A percentile compares a stretch with the other conserved stretches of the same genome.
phyloP scores from a whole-genome alignment of 2,329 filamentous ascomycete genomes.

The Chaetomium sp. region DNA sequence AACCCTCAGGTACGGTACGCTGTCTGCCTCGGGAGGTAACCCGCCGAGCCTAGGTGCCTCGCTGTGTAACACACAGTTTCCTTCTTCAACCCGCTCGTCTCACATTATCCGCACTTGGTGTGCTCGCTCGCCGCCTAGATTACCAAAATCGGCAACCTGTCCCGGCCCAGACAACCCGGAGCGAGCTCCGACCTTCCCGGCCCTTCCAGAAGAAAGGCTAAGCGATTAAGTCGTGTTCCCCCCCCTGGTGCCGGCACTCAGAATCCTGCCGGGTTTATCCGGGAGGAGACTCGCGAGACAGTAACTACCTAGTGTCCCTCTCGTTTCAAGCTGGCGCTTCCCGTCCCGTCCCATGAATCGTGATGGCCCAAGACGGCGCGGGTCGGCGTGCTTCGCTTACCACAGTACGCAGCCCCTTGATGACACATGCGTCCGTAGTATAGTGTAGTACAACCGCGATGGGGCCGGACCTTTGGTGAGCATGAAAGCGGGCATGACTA shows the following conservation, averaged over 20 bases:
- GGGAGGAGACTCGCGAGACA: neutral
- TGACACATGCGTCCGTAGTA: neutral
- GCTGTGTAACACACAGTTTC: neutral
- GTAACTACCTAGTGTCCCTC: neutral
- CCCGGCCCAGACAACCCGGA: slow-evolving; percentile 14
- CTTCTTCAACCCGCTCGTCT: neutral
- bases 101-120: neutral
- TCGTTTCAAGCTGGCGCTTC: neutral
- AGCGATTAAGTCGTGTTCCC: too few relatives aligned
- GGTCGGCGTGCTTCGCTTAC: slow-evolving; percentile 3
- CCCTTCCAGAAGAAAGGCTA: slow-evolving; percentile 6
- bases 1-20: neutral
- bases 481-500: neutral
- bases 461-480: slow-evolving; percentile 8
- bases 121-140: neutral
- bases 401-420: neutral
- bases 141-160: neutral
- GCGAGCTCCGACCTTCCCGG: slow-evolving; percentile 16
- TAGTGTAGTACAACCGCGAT: slow-evolving; percentile 24
- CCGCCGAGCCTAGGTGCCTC: neutral
- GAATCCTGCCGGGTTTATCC: neutral
- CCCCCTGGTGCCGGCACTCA: slow-evolving; percentile 1
- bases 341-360: slow-evolving; percentile 10
- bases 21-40: neutral
- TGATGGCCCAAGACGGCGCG: slow-evolving; percentile 1